Percentiles rank a stretch among this genome's conserved stretches.
Conservation (phyloP, 1,284 basidiomycete genomes). For the Termitomyces sp. region DNA sequence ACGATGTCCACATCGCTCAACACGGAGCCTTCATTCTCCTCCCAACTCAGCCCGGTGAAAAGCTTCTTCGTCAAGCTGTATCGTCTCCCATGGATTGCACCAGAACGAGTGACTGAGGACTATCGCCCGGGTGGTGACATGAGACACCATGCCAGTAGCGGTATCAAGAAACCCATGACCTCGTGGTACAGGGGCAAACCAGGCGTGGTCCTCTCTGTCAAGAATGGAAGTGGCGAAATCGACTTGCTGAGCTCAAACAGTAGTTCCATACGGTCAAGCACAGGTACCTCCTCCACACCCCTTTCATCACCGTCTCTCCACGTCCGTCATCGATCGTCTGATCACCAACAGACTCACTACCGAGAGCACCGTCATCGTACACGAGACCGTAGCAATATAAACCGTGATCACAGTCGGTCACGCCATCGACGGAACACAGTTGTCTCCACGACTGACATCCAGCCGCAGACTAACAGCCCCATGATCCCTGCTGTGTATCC, state of each 20-base stretch:
- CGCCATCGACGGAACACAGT: slow-evolving; percentile 9
- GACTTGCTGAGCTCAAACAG: slow-evolving; percentile 17
- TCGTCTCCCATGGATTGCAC: slow-evolving; percentile 34
- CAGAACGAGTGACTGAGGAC: slow-evolving; percentile 33
- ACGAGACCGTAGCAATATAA: not conserved
- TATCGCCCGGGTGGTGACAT: slow-evolving; percentile 29
- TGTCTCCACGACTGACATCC: slow-evolving; percentile 7
- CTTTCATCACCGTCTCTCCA: slow-evolving; percentile 4
- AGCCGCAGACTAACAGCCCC: slow-evolving; percentile 11
- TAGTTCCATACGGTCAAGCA: slow-evolving; percentile 11
- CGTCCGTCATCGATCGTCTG: slow-evolving; percentile 10
- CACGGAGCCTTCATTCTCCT: slow-evolving; percentile 33
- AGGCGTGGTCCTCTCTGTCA: slow-evolving; percentile 15
- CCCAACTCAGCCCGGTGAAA: slow-evolving; percentile 30
- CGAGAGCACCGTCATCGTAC: slow-evolving; percentile 1
- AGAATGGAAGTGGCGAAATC: slow-evolving; percentile 13
- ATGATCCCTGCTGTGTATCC: slow-evolving; percentile 19
- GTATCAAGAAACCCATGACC: slow-evolving; percentile 27
- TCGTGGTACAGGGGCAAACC: slow-evolving; percentile 29
- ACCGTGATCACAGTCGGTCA: slow-evolving; percentile 2
- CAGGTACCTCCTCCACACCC: slow-evolving; percentile 10
- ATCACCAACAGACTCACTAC: slow-evolving; percentile 8
- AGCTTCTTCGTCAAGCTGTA: slow-evolving; percentile 34
- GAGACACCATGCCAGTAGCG: slow-evolving; percentile 16
- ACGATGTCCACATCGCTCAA: slow-evolving; percentile 22